Evolutionary conservation across 2,329 filamentous ascomycete species (phyloP).

Genomic region (Xylariaceae sp.): DNA sequence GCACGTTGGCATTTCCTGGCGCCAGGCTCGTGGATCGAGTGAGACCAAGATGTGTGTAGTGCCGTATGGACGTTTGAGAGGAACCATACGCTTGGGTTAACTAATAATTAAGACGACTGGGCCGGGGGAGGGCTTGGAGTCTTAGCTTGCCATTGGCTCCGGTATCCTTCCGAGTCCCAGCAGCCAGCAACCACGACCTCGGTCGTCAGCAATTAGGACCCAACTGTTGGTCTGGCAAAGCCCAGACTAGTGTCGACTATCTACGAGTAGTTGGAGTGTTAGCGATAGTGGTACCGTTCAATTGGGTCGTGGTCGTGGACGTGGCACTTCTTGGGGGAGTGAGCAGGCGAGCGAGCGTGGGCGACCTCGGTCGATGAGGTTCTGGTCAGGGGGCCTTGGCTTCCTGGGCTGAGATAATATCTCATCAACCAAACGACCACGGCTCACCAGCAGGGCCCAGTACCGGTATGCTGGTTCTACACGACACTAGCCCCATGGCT

Average conservation of each 20-base stretch:
- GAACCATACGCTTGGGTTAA: slow-evolving; percentile 18
- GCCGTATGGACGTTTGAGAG: neutral
- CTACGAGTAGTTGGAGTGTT: neutral
- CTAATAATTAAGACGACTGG: slow-evolving; percentile 8
- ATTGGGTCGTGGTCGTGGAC: too few relatives aligned
- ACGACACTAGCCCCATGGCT: neutral
- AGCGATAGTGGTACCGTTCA: neutral
- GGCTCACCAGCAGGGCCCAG: neutral
- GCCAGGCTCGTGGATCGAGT: slow-evolving; percentile 21
- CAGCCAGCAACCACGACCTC: neutral
- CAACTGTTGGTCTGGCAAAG: neutral
- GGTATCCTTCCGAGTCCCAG: slow-evolving; percentile 3
- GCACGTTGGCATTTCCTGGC: slow-evolving; percentile 15
- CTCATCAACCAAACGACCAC: neutral
- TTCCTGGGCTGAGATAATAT: neutral
- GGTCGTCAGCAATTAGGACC: neutral
- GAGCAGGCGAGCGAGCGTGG: neutral
- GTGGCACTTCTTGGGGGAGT: neutral
- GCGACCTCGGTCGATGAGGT: too few relatives aligned
- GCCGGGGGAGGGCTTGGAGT: neutral
- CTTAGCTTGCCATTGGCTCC: slow-evolving; percentile 2
- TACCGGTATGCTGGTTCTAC: neutral
- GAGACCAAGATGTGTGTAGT: slow-evolving; percentile 8
- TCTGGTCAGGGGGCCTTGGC: neutral
- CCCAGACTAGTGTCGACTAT: neutral